Evolutionary conservation across 2,329 filamentous ascomycete species (phyloP).

Genomic region (Venturia effusa): DNA sequence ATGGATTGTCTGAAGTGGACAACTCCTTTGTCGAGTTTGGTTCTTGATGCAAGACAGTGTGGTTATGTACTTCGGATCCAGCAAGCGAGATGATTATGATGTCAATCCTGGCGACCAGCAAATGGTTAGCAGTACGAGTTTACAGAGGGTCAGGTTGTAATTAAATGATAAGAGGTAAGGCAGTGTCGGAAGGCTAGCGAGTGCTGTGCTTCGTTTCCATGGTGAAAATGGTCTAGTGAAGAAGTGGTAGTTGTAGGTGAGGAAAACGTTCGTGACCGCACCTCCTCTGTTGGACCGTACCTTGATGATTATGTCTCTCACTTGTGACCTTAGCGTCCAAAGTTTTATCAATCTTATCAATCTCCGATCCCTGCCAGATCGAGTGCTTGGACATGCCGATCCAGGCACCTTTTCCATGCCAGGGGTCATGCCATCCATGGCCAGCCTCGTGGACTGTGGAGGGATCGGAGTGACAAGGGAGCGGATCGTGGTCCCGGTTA

Average conservation of each 20-base stretch:
- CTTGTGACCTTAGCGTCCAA: too few species aligned
- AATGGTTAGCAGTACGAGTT: too few species aligned
- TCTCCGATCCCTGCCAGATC: not conserved
- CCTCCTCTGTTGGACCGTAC: too few species aligned
- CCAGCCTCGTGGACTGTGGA: not conserved
- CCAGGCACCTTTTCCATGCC: too few species aligned
- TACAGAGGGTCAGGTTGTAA: too few species aligned
- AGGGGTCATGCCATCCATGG: not conserved
- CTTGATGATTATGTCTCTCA: not conserved
- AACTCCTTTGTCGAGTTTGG: too few species aligned
- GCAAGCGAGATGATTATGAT: not conserved
- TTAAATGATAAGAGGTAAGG: too few species aligned
- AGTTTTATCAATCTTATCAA: constrained; percentile 3
- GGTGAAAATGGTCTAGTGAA: not conserved
- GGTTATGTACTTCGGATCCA: not conserved
- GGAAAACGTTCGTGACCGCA: not conserved
- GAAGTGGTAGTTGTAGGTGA: not conserved
- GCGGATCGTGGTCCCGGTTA: not conserved
- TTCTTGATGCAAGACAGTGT: not conserved
- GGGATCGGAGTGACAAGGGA: not conserved
- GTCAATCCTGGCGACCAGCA: too few species aligned
- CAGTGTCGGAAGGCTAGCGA: too few species aligned
- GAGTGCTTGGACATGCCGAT: not conserved
- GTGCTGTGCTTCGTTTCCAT: too few species aligned
- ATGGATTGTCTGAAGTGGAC: not conserved